Percentiles rank a stretch among this genome's conserved stretches.
phyloP scores from a whole-genome alignment of 1,284 basidiomycete species.

The Trichosporon ovoides region DNA sequence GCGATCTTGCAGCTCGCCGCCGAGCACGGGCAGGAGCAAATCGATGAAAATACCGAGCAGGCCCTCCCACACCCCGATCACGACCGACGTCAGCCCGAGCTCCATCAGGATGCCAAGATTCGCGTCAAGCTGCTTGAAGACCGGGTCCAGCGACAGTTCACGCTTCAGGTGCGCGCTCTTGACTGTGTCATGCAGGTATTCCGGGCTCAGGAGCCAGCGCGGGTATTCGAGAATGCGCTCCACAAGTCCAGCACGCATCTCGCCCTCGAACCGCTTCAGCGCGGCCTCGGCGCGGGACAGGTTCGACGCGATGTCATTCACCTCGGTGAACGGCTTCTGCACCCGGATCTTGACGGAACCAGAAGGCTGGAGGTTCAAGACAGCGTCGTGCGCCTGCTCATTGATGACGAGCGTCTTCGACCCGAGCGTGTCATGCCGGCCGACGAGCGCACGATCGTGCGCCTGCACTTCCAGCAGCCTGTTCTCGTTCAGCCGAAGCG shows the following conservation, averaged over 20 bases:
- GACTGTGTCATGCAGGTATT: constrained; percentile 24
- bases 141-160: constrained; percentile 35
- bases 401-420: constrained; percentile 25
- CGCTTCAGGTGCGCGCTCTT: constrained; percentile 38
- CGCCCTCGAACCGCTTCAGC: constrained; percentile 33
- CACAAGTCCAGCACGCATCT: constrained; percentile 42
- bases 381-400: constrained; percentile 31
- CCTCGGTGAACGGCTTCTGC: constrained; percentile 37
- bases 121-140: constrained; percentile 45
- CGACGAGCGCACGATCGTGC: constrained; percentile 44
- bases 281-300: constrained; percentile 30
- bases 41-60: constrained; percentile 46
- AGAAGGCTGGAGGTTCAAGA: constrained; percentile 40
- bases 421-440: constrained; percentile 46
- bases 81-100: neutral
- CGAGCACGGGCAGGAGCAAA: constrained; percentile 44
- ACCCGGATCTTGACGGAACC: constrained; percentile 43
- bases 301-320: constrained; percentile 44
- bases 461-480: constrained; percentile 39
- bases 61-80: neutral
- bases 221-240: constrained; percentile 43
- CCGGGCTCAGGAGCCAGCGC: constrained; percentile 26
- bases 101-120: constrained; percentile 32
- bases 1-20: constrained; percentile 30
- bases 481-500: constrained; percentile 17